These are phyloP conservation scores for Kandelia obovata DNA, from an alignment of 345 rosid species.

Conservation along the genomic window DNA sequence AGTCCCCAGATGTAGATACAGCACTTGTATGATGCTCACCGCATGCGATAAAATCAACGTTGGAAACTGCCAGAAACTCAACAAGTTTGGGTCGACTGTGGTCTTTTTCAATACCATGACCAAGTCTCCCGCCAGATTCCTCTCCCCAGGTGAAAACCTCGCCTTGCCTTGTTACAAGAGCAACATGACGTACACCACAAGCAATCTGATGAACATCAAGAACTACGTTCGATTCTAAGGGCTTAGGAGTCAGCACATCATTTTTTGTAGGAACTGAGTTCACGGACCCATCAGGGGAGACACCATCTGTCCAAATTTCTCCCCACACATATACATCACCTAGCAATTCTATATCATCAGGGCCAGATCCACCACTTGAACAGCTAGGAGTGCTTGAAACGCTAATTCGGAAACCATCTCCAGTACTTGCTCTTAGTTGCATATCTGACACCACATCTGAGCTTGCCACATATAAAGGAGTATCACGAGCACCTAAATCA, in stretches of 20 bases:
- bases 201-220: slow-evolving; percentile 97
- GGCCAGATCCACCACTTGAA: slow-evolving; percentile 94
- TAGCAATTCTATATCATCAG: slow-evolving; percentile 93
- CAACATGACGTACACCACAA: slow-evolving; percentile 73
- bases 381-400: slow-evolving; percentile 95
- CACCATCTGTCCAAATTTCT: slow-evolving; percentile 78
- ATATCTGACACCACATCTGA: slow-evolving; percentile 85
- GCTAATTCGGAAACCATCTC: slow-evolving; percentile 88
- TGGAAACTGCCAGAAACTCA: slow-evolving; percentile 71
- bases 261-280: slow-evolving; percentile 37
- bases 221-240: slow-evolving; percentile 84
- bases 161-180: slow-evolving; percentile 94
- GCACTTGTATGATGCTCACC: slow-evolving; percentile 90
- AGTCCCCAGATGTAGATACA: slow-evolving; percentile 72
- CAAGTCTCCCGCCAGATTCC: slow-evolving; percentile 95
- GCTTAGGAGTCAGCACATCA: slow-evolving; percentile 70
- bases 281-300: slow-evolving; percentile 43
- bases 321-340: slow-evolving; percentile 98
- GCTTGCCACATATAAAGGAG: slow-evolving; percentile 38
- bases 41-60: slow-evolving; percentile 71
- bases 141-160: slow-evolving; percentile 98
- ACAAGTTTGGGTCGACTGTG: slow-evolving; percentile 74
- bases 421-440: slow-evolving; percentile 78
- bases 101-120: slow-evolving; percentile 72
- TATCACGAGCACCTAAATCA: slow-evolving; percentile 45